Evolutionary conservation across 306 rosid species (phyloP).

Genomic region (Ochetophila trinervis): DNA sequence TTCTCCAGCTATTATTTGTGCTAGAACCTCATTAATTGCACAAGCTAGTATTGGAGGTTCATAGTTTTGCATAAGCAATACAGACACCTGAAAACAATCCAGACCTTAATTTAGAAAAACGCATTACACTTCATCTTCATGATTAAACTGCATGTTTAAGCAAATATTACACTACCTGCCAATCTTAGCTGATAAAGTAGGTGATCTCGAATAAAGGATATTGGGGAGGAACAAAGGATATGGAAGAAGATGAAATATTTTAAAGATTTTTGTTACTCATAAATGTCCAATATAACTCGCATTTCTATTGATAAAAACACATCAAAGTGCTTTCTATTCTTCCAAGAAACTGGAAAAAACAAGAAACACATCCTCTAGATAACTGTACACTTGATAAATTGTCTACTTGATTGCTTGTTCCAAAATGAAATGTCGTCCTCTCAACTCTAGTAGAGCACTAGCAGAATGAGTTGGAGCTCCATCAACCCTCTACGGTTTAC

Average conservation of each 20-base stretch:
- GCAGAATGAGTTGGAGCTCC: too few species aligned
- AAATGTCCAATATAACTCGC: background rate
- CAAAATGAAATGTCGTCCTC: too few species aligned
- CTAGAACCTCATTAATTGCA: slow-evolving; percentile 64
- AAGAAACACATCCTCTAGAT: background rate
- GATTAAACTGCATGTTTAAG: slow-evolving; percentile 1
- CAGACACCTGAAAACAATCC: slow-evolving; percentile 50
- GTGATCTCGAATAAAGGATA: background rate
- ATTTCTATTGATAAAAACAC: background rate
- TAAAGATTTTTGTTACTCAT: too few species aligned
- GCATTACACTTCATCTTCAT: background rate
- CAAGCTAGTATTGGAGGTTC: slow-evolving; percentile 75
- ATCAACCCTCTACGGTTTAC: background rate
- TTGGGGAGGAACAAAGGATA: background rate
- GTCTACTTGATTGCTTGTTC: too few species aligned
- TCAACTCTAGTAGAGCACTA: too few species aligned
- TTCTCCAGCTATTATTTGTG: slow-evolving; percentile 42
- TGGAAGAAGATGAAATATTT: too few species aligned
- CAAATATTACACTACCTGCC: background rate
- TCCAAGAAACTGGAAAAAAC: background rate
- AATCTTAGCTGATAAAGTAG: background rate
- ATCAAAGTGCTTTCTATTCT: background rate
- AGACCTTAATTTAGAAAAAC: background rate
- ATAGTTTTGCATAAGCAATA: slow-evolving; percentile 55
- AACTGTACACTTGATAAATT: background rate